Conservation (phyloP, 2,329 filamentous ascomycete genomes). For the Ophiocordyceps camponoti-leonardi region DNA sequence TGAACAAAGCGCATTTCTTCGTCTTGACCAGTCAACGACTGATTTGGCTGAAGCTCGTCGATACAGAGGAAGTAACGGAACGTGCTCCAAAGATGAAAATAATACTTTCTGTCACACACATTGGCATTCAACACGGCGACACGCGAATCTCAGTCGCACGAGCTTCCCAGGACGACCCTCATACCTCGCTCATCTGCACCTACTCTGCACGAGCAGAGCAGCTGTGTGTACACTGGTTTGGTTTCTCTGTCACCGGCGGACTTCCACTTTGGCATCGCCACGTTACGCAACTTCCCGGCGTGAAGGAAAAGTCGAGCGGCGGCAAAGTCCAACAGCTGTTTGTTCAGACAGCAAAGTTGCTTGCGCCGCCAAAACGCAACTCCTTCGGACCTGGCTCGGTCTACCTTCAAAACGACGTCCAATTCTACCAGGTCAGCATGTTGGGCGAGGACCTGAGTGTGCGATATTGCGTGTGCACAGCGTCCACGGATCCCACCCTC, state of each 20-base stretch:
- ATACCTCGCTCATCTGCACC: conserved; percentile 14
- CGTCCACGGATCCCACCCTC: conserved; percentile 7
- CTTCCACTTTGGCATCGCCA: conserved; percentile 21
- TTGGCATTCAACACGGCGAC: conserved; percentile 8
- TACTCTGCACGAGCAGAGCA: conserved; percentile 14
- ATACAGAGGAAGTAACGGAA: conserved; percentile 3
- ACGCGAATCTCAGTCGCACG: conserved; percentile 13
- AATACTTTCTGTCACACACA: conserved; percentile 12
- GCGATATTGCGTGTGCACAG: conserved; percentile 18
- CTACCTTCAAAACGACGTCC: conserved; percentile 16
- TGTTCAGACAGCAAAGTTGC: conserved; percentile 11
- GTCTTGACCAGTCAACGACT: conserved; percentile 39
- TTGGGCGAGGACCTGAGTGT: conserved; percentile 25
- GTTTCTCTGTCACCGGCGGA: conserved; percentile 5
- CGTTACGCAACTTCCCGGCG: conserved; percentile 10
- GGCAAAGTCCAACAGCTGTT: conserved; percentile 10
- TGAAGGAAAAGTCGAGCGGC: conserved; percentile 1
- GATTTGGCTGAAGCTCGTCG: conserved; percentile 26
- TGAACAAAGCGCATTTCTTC: conserved; percentile 31
- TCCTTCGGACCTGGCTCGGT: conserved; percentile 9
- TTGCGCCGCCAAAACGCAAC: background rate
- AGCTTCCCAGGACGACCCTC: conserved; percentile 6
- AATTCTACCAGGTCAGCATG: conserved; percentile 29
- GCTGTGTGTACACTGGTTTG: conserved; percentile 19
- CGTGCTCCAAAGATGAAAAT: conserved; percentile 6